These are phyloP conservation scores for Curvularia sp. DNA, from an alignment of 2,329 filamentous ascomycete species.

Conservation along the genomic window DNA sequence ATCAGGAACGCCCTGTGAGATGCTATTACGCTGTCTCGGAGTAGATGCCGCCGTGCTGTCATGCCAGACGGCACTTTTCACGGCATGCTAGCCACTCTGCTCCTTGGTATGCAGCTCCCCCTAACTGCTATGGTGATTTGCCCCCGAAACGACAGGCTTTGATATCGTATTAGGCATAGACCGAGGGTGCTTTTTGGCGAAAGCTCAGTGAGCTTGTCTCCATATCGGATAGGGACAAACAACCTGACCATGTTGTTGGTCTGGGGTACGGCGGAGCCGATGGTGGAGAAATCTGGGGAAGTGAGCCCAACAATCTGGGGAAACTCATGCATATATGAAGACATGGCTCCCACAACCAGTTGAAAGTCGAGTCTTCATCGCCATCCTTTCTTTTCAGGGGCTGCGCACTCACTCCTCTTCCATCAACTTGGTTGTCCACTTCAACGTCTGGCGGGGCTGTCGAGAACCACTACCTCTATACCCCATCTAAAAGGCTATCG, in stretches of 20 bases:
- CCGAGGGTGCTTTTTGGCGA: not conserved
- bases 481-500: not conserved
- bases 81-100: slow-evolving; percentile 7
- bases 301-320: slow-evolving; percentile 11
- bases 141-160: slow-evolving; percentile 16
- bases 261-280: slow-evolving; percentile 23
- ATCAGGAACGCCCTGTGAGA: slow-evolving; percentile 3
- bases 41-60: slow-evolving; percentile 10
- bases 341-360: not conserved
- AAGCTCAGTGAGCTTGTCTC: not conserved
- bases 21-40: slow-evolving; percentile 6
- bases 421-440: not conserved
- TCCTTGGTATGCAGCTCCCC: not conserved
- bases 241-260: slow-evolving; percentile 8
- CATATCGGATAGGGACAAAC: slow-evolving; percentile 6
- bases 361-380: not conserved
- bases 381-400: not conserved
- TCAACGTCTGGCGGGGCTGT: not conserved
- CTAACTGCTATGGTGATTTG: slow-evolving; percentile 9
- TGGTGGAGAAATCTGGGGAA: slow-evolving; percentile 20
- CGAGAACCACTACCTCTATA: not conserved
- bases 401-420: not conserved
- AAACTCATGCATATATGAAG: slow-evolving; percentile 17
- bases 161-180: slow-evolving; percentile 1
- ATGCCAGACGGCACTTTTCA: slow-evolving; percentile 6